Percentiles rank a stretch among this genome's conserved stretches.
phyloP scores from a whole-genome alignment of 768 basidiomycete genomes.

The Tricholoma sp. region DNA sequence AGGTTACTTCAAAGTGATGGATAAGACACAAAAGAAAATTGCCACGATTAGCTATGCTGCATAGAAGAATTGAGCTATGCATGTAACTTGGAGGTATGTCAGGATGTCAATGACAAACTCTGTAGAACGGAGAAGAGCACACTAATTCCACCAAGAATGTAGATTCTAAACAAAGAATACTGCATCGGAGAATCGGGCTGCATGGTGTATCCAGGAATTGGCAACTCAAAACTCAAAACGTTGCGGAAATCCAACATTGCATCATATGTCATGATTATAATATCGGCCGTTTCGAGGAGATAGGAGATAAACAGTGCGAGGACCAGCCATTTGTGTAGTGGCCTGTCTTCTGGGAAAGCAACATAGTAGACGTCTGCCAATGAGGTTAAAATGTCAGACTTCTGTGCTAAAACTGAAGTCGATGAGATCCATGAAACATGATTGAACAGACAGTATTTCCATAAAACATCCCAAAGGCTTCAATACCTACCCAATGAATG shows the following conservation, averaged over 20 bases:
- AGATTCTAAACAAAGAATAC: neutral
- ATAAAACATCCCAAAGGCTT: neutral
- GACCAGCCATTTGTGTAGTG: conserved; percentile 9
- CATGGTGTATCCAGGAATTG: neutral
- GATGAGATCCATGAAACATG: neutral
- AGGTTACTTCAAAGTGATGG: too few relatives aligned
- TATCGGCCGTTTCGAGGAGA: conserved; percentile 10
- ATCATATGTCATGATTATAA: conserved; percentile 3
- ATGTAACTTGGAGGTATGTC: neutral
- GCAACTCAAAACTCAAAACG: neutral
- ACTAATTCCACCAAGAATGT: conserved; percentile 2
- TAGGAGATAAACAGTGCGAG: conserved; percentile 10
- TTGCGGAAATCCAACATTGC: conserved; percentile 1
- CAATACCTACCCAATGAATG: neutral
- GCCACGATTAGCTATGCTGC: neutral
- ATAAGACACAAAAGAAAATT: neutral
- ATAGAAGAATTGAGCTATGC: neutral
- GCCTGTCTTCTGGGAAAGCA: conserved; percentile 13
- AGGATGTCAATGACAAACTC: neutral
- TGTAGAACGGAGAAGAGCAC: neutral
- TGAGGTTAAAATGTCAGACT: neutral
- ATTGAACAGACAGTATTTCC: conserved; percentile 1
- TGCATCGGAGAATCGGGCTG: neutral
- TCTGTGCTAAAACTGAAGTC: neutral
- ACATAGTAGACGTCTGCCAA: conserved; percentile 13